These are phyloP conservation scores for Cyberlindnera xylosilytica DNA, from an alignment of 805 yeast genomes.

Conservation along the genomic window DNA sequence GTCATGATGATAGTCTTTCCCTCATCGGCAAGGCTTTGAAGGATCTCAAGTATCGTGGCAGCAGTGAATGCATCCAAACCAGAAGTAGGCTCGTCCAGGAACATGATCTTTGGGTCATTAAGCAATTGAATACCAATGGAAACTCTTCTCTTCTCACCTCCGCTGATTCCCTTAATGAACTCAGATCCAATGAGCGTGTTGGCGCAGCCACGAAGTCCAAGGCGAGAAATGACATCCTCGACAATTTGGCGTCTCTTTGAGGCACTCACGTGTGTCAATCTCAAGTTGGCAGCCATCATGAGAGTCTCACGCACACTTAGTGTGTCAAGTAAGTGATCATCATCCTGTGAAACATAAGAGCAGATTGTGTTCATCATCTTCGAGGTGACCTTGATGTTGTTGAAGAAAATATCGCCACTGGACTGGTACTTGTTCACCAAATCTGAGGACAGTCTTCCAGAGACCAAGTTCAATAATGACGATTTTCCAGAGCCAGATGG, in stretches of 20 bases:
- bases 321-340: slow-evolving; percentile 65
- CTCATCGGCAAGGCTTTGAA: slow-evolving; percentile 53
- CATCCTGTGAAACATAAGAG: slow-evolving; percentile 83
- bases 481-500: slow-evolving; percentile 83
- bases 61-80: slow-evolving; percentile 86
- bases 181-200: slow-evolving; percentile 68
- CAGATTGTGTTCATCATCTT: slow-evolving; percentile 46
- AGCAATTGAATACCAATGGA: slow-evolving; percentile 79
- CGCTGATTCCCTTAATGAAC: slow-evolving; percentile 65
- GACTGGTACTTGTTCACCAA: slow-evolving; percentile 25
- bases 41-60: slow-evolving; percentile 59
- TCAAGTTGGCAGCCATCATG: slow-evolving; percentile 62
- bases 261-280: slow-evolving; percentile 46
- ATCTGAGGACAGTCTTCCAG: slow-evolving; percentile 51
- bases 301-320: slow-evolving; percentile 80
- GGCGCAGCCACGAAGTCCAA: slow-evolving; percentile 75
- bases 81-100: slow-evolving; percentile 87
- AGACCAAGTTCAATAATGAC: slow-evolving; percentile 57
- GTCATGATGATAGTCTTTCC: slow-evolving; percentile 73
- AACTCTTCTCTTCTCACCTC: slow-evolving; percentile 82
- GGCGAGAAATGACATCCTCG: slow-evolving; percentile 53
- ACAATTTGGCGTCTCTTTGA: slow-evolving; percentile 48
- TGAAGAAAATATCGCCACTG: slow-evolving; percentile 45
- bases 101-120: slow-evolving; percentile 66
- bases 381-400: slow-evolving; percentile 35